Evolutionary conservation across 345 rosid species (phyloP).

Genomic region (Citrus glauca): DNA sequence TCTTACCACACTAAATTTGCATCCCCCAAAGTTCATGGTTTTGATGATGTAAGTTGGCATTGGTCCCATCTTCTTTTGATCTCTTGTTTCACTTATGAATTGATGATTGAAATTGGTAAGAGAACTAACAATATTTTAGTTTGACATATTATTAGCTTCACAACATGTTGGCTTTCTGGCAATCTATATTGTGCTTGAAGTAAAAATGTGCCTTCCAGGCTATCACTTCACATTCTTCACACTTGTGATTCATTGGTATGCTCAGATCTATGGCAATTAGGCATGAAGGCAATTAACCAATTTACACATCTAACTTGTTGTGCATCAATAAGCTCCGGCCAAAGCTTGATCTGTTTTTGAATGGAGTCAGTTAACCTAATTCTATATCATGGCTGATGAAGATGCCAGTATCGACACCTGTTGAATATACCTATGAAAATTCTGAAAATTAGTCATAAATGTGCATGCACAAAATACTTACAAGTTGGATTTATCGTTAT

Average conservation of each 20-base stretch:
- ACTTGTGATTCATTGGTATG: not conserved
- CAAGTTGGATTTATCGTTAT: not conserved
- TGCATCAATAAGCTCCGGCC: not conserved
- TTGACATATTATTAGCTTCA: not conserved
- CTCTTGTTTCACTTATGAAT: not conserved
- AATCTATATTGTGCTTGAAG: not conserved
- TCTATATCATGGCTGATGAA: not conserved
- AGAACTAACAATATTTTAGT: not conserved
- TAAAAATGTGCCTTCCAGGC: not conserved
- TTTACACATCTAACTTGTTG: not conserved
- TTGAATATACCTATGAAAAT: not conserved
- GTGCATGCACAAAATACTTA: too few relatives aligned
- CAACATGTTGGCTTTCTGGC: not conserved
- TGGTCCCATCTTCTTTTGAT: not conserved
- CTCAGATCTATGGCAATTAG: not conserved
- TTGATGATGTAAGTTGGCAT: conserved; percentile 68
- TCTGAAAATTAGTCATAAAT: not conserved
- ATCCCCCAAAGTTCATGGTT: conserved; percentile 63
- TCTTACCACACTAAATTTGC: conserved; percentile 82
- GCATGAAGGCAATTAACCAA: not conserved
- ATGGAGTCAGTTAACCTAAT: not conserved
- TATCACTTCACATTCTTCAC: not conserved
- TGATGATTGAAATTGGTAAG: not conserved
- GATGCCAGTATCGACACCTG: not conserved
- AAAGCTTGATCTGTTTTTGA: not conserved